Conservation (phyloP, 306 rosid genomes). For the Ammopiptanthus mongolicus region DNA sequence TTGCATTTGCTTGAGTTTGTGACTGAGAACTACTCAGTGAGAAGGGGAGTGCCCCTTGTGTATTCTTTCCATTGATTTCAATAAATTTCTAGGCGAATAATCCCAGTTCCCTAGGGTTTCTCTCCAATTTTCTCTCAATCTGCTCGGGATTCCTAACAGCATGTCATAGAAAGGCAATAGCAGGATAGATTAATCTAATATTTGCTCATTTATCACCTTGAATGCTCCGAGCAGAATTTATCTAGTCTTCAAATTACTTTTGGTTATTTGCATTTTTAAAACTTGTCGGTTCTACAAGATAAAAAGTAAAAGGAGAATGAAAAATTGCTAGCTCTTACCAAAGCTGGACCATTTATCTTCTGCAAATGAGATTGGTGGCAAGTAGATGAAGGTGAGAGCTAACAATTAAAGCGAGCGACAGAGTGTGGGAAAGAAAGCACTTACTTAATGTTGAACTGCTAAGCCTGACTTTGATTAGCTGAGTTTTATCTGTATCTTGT, state of each 20-base stretch:
- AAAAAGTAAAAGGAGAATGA: neutral
- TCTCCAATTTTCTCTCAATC: too few species aligned
- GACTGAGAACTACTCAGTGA: too few species aligned
- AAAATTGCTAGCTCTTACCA: neutral
- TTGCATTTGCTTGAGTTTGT: too few species aligned
- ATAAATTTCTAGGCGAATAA: too few species aligned
- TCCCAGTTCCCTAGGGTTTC: too few species aligned
- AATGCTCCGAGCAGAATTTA: neutral
- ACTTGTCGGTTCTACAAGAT: neutral
- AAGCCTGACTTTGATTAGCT: conserved; percentile 1
- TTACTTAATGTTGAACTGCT: neutral
- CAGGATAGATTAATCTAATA: neutral
- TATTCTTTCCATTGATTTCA: too few species aligned
- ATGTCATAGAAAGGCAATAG: neutral
- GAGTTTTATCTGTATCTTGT: conserved; percentile 7
- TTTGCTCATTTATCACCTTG: neutral
- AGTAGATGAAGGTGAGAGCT: neutral
- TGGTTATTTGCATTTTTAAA: neutral
- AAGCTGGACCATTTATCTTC: neutral
- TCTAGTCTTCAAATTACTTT: neutral
- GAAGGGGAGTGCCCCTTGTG: too few species aligned
- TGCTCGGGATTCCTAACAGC: too few species aligned
- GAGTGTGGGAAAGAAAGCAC: neutral
- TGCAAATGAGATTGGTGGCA: neutral
- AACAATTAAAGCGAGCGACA: neutral